These are phyloP conservation scores for Rugonectria rugulosa DNA, from an alignment of 2,329 filamentous ascomycete species.

Conservation along the genomic window DNA sequence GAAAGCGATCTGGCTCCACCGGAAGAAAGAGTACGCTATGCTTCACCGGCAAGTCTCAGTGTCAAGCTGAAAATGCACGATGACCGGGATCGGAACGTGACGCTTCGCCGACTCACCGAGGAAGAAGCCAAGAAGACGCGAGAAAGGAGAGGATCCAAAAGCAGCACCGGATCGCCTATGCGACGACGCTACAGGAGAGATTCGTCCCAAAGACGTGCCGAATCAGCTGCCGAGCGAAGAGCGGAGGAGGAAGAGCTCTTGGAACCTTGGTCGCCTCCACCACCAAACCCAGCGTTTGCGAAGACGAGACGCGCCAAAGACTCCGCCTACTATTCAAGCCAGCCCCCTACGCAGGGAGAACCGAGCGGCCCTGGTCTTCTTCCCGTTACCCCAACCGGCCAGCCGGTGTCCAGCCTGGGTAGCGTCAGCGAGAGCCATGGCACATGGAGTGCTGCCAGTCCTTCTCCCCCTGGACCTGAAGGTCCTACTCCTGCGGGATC, in stretches of 20 bases:
- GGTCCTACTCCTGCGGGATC: slow-evolving; percentile 47
- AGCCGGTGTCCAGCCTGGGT: slow-evolving; percentile 57
- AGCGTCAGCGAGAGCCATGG: slow-evolving; percentile 58
- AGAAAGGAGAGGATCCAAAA: slow-evolving; percentile 59
- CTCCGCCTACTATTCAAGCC: slow-evolving; percentile 68
- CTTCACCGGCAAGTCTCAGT: slow-evolving; percentile 56
- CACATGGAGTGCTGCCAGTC: slow-evolving; percentile 62
- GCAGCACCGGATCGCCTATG: slow-evolving; percentile 62
- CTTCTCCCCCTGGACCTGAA: slow-evolving; percentile 50
- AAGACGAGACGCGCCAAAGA: slow-evolving; percentile 62
- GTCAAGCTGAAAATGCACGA: slow-evolving; percentile 68
- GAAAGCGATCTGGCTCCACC: slow-evolving; percentile 50
- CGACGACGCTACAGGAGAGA: slow-evolving; percentile 63
- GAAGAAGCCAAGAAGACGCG: slow-evolving; percentile 60
- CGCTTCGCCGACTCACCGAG: slow-evolving; percentile 66
- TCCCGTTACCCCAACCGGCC: slow-evolving; percentile 39
- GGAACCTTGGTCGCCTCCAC: slow-evolving; percentile 61
- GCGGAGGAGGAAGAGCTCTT: slow-evolving; percentile 50
- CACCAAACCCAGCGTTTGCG: slow-evolving; percentile 65
- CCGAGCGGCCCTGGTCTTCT: slow-evolving; percentile 37
- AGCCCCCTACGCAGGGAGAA: slow-evolving; percentile 51
- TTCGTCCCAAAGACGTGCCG: slow-evolving; percentile 52
- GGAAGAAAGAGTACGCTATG: slow-evolving; percentile 47
- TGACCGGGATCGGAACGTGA: slow-evolving; percentile 67
- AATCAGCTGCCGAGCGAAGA: slow-evolving; percentile 55